Evolutionary conservation across 73 alveolate species (phyloP), one percentile per base, ranked within the genome.

Genomic region (Paraurostyla sp.): DNA sequence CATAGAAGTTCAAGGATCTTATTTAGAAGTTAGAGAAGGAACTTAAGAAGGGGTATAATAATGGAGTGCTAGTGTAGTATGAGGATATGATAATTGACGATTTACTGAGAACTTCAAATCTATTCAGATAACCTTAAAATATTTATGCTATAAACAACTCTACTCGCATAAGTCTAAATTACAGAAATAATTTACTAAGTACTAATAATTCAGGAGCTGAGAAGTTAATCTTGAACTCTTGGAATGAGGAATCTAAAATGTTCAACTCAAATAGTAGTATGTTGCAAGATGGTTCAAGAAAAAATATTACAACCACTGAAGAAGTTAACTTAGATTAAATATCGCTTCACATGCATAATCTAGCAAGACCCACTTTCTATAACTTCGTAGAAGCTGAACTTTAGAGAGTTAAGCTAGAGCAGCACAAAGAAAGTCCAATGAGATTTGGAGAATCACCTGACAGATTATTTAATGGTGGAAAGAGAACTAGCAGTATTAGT

Each of bases 341-440:
- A 20, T 73, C 86, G 7, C 52, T 73, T 4, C 54, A 23, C 3
- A 73, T 73, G 86, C 86, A 73, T 49, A 73, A 38, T 71, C 46
- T 73, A 16, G 86, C 86, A 42, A 73, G 86, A 49, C 86, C 86
- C 3, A 73, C 86, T 6, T 73, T 73, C 27, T 73, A 33, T 35
- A 48, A 73, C n/a, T 49, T 73, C 46, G 71, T 73, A 25, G 86
- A 73, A 38, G 59, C n/a, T 6, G 86, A 73, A 49, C 52, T 73
- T 22, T 25, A 73, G 2, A 40, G 32, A 43, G 6, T 48, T 13
- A 73, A 73, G 59, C n/a, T 6, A 18, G 86, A 73, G 6, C 22
- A 48, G 71, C 71, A 73, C 42, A 48, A 43, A 73, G 71, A 73
- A 1, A 73, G 29, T 62, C 51, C 46, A 62, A 23, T 73, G 71